These are phyloP conservation scores for Paramecium tetraurelia DNA, from an alignment of 73 alveolate genomes.

Conservation along the genomic window DNA sequence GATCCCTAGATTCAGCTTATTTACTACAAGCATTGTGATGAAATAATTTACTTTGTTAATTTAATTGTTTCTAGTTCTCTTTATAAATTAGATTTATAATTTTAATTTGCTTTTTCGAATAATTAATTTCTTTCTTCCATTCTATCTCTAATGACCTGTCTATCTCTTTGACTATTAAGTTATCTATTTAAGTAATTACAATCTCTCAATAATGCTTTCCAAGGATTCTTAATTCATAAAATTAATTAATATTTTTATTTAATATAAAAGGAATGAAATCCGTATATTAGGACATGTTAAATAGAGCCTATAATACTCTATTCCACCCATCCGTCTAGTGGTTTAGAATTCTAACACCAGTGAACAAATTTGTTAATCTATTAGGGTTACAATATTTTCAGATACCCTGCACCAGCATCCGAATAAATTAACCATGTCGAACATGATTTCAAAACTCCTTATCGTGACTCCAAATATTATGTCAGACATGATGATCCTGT, in stretches of 20 bases:
- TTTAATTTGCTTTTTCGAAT: neutral
- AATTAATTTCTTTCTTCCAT: constrained; percentile 1
- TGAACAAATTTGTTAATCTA: neutral
- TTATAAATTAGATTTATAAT: neutral
- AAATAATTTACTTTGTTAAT: neutral
- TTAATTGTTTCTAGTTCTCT: neutral
- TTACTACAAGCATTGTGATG: neutral
- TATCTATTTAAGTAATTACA: neutral
- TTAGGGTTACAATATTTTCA: neutral
- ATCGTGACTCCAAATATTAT: constrained; percentile 35
- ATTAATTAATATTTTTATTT: neutral
- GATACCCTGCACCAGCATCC: constrained; percentile 48
- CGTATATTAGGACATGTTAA: constrained; percentile 11
- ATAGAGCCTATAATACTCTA: constrained; percentile 15
- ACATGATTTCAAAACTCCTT: constrained; percentile 50
- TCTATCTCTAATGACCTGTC: neutral
- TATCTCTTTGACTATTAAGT: neutral
- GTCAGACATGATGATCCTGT: constrained; percentile 36
- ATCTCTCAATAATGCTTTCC: neutral
- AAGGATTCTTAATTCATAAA: neutral
- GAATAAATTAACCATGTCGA: neutral
- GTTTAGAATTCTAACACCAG: neutral
- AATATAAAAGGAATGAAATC: neutral
- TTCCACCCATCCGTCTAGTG: constrained; percentile 39
- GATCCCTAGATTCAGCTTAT: neutral